Evolutionary conservation across 169 alveolate species (phyloP).

Genomic region (Plasmodium inui): DNA sequence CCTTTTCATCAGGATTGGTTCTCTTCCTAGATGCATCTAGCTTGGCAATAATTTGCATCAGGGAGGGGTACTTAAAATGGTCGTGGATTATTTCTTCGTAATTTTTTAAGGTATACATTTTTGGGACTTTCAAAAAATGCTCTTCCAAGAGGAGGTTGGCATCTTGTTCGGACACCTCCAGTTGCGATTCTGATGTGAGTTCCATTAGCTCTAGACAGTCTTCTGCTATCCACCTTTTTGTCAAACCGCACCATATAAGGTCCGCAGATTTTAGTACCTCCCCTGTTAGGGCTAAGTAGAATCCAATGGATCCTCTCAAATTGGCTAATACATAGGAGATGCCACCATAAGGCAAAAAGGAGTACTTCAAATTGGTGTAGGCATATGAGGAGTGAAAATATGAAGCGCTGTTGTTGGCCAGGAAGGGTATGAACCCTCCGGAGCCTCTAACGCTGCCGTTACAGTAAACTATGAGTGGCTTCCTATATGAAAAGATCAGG

Average conservation of each 20-base stretch:
- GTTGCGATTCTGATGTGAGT: slow-evolving; percentile 74
- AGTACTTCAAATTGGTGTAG: slow-evolving; percentile 38
- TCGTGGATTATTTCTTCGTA: slow-evolving; percentile 75
- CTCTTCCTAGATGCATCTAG: slow-evolving; percentile 50
- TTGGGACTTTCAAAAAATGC: slow-evolving; percentile 64
- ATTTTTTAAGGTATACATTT: slow-evolving; percentile 63
- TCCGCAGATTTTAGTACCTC: slow-evolving; percentile 77
- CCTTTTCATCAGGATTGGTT: slow-evolving; percentile 8
- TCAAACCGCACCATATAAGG: slow-evolving; percentile 83
- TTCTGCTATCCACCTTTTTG: slow-evolving; percentile 81
- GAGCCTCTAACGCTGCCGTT: slow-evolving; percentile 83
- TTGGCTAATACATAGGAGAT: slow-evolving; percentile 78
- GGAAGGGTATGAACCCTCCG: slow-evolving; percentile 77
- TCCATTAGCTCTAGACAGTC: slow-evolving; percentile 80
- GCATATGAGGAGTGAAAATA: slow-evolving; percentile 77
- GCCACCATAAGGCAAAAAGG: slow-evolving; percentile 82
- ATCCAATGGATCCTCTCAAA: slow-evolving; percentile 83
- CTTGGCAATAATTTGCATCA: slow-evolving; percentile 29
- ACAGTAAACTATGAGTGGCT: slow-evolving; percentile 82
- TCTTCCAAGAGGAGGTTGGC: slow-evolving; percentile 70
- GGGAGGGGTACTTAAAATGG: slow-evolving; percentile 64
- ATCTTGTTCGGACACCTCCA: slow-evolving; percentile 77
- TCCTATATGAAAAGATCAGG: slow-evolving; percentile 78
- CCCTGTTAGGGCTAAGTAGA: slow-evolving; percentile 83
- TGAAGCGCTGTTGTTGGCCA: slow-evolving; percentile 80